Percentiles rank a stretch among this genome's conserved stretches.
phyloP scores from a whole-genome alignment of 306 rosid genomes.

The Datisca glomerata region DNA sequence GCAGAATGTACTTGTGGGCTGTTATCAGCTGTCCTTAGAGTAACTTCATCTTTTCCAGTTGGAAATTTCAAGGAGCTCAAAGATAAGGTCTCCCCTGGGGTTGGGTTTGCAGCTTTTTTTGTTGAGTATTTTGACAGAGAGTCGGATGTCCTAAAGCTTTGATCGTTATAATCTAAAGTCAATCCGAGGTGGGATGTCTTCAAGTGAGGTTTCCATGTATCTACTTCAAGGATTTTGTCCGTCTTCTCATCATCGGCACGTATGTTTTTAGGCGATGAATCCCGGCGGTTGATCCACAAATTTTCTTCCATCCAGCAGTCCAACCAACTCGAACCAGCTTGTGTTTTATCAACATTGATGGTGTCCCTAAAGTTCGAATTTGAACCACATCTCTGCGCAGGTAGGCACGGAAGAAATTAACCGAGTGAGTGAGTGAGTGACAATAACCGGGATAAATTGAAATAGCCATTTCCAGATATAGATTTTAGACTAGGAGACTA shows the following conservation, averaged over 20 bases:
- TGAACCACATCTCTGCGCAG: conserved; percentile 67
- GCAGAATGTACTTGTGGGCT: conserved; percentile 62
- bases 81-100: conserved; percentile 25
- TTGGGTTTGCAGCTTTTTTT: conserved; percentile 26
- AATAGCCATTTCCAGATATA: too few relatives aligned
- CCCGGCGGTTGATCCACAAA: conserved; percentile 23
- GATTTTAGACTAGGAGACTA: too few relatives aligned
- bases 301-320: conserved; percentile 94
- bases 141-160: conserved; percentile 20
- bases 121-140: conserved; percentile 45
- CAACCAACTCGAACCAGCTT: conserved; percentile 43
- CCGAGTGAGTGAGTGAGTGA: too few relatives aligned
- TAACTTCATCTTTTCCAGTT: conserved; percentile 38
- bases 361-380: conserved; percentile 52
- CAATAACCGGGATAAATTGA: too few relatives aligned
- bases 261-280: conserved; percentile 24
- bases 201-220: conserved; percentile 82
- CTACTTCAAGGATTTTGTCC: conserved; percentile 94
- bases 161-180: conserved; percentile 25
- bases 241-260: conserved; percentile 43
- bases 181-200: conserved; percentile 26
- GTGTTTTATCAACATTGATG: conserved; percentile 24
- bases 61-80: conserved; percentile 23
- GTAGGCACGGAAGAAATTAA: conserved; percentile 8
- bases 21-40: conserved; percentile 34